Base-by-base conservation (phyloP, 2,329 filamentous ascomycete genomes). In the Neonectria hederae region DNA sequence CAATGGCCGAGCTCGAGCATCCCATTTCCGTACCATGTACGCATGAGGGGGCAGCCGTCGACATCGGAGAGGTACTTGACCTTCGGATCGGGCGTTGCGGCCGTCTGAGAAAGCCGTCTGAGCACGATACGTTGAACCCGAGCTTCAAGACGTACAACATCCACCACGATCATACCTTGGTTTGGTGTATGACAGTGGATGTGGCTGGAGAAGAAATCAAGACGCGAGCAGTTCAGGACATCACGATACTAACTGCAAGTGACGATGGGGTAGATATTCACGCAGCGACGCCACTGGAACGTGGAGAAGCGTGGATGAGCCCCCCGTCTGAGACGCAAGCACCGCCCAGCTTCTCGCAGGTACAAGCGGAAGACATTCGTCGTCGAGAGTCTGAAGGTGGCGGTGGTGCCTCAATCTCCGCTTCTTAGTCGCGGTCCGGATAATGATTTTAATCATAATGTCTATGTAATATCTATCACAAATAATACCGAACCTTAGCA, bases 81-180 rank as follows among this genome's bases (percentile, higher is more conserved):
- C 14, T 73, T 1, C 61, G 59, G 0, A 22, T 74, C 5, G 56
- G 38, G 1, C 22, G 32, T 8, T 5, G 28, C 2, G 14, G 14
- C 0, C 40, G 52, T 3, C 19, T 53, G 0, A 62, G 46, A 2
- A 11, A 40, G 0, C 17, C 3, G 21, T 49, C 17, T 10, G 8
- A 13, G 5, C 26, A 3, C 3, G 32, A 13, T 1, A 32, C 0
- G 17, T 62, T 75, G 3, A 61, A 43, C 1, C 72, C 74, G 0
- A 63, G 43, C 11, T 71, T 76, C 57, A 60, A 51, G 24, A 75
- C 70, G 0, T 75, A 73, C 53, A 76, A 74, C 22, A 72, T 77
- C 19, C 62, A 54, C 2, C 68, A 75, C 3, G 62, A 32, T 0
- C 74, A 77, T 42, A 46, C 24, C 1, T 8, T 76, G 0, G 64